Conservation (phyloP, 2,329 filamentous ascomycete genomes). For the Claviceps pazoutovae region DNA sequence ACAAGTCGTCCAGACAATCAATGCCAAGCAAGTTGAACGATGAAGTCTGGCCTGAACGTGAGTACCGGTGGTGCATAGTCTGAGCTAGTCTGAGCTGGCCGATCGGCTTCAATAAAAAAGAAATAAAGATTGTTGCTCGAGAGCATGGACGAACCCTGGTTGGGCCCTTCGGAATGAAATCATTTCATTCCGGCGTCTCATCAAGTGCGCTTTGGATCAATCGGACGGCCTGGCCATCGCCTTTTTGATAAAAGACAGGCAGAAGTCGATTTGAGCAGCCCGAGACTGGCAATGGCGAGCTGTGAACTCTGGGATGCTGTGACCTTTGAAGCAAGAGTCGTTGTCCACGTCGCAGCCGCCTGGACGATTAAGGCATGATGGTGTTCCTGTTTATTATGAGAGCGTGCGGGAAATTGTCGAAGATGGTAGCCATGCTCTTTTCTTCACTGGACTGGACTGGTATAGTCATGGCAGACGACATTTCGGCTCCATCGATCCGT, state of each 20-base stretch:
- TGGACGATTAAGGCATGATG: neutral
- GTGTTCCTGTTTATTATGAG: neutral
- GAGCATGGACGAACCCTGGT: neutral
- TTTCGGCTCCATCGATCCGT: neutral
- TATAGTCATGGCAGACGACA: neutral
- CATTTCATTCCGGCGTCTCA: neutral
- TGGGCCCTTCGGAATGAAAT: neutral
- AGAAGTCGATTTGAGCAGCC: neutral
- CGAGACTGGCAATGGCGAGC: neutral
- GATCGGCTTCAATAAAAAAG: neutral
- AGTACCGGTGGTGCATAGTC: neutral
- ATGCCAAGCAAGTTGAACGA: neutral
- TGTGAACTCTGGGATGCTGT: neutral
- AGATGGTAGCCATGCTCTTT: neutral
- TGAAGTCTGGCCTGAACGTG: neutral
- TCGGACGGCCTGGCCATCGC: neutral
- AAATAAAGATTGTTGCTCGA: neutral
- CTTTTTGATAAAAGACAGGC: neutral
- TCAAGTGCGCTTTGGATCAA: neutral
- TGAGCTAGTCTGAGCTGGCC: neutral
- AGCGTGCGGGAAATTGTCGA: neutral
- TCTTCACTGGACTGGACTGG: neutral
- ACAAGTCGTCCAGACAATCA: neutral
- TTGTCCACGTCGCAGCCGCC: neutral
- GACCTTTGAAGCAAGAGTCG: neutral